Evolutionary conservation across 1,139 yeast genomes (phyloP).

Genomic region (Meyerozyma carpophila): DNA sequence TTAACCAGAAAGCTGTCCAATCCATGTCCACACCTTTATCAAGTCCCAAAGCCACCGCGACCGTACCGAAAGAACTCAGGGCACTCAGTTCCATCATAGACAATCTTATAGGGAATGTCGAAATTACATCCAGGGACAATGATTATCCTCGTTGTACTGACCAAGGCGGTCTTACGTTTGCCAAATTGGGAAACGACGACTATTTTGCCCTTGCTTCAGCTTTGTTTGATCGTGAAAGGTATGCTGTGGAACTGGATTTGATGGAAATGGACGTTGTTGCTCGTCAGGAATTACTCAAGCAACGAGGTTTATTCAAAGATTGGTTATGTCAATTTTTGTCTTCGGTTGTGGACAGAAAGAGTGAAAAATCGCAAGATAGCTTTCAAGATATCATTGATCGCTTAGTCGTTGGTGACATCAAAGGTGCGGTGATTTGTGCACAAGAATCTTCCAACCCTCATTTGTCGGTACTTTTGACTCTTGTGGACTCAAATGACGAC

Average conservation of each 20-base stretch:
- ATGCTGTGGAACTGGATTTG: constrained; percentile 11
- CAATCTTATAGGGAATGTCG: not conserved
- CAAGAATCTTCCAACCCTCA: constrained; percentile 57
- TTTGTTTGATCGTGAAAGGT: constrained; percentile 41
- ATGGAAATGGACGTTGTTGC: constrained; percentile 18
- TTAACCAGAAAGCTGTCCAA: constrained; percentile 19
- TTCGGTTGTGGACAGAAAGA: not conserved
- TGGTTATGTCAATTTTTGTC: constrained; percentile 27
- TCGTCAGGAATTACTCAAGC: constrained; percentile 18
- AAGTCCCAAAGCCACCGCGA: not conserved
- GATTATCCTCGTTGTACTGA: constrained; percentile 6
- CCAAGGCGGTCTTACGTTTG: constrained; percentile 4
- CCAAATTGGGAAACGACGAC: constrained; percentile 7
- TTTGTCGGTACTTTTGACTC: constrained; percentile 63
- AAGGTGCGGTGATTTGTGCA: constrained; percentile 59
- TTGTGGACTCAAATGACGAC: constrained; percentile 64
- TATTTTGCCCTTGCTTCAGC: constrained; percentile 49
- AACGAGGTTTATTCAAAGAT: constrained; percentile 40
- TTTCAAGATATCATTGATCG: constrained; percentile 49
- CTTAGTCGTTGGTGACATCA: constrained; percentile 53
- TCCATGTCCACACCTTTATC: not conserved
- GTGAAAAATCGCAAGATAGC: constrained; percentile 19
- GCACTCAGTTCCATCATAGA: not conserved
- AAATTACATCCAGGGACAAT: constrained; percentile 4
- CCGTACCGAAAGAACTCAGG: not conserved